Conservation (phyloP, 768 basidiomycete species). For the Omphalotus guepiniiformis region DNA sequence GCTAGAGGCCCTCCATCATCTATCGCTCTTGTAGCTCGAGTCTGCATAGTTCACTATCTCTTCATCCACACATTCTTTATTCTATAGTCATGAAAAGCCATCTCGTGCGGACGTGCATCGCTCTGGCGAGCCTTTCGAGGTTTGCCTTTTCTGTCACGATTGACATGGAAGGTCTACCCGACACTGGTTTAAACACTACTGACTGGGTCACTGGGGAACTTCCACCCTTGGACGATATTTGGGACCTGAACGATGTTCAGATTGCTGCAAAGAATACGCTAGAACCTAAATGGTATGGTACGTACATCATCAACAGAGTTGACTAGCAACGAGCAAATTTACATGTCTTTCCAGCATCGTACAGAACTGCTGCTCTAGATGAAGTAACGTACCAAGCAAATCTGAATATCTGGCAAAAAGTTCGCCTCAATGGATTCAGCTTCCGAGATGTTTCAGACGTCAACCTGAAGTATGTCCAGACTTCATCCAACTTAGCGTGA, state of each 20-base stretch:
- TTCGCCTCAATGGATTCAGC: slow-evolving; percentile 18
- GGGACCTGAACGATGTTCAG: slow-evolving; percentile 22
- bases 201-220: slow-evolving; percentile 18
- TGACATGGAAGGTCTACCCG: slow-evolving; percentile 24
- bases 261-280: slow-evolving; percentile 23
- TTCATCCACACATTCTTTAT: slow-evolving; percentile 3
- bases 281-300: slow-evolving; percentile 16
- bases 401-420: slow-evolving; percentile 19
- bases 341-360: slow-evolving; percentile 13
- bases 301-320: background rate
- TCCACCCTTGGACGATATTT: slow-evolving; percentile 20
- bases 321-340: background rate
- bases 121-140: background rate
- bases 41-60: no score
- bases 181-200: slow-evolving; percentile 22
- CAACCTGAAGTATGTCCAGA: slow-evolving; percentile 15
- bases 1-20: no score
- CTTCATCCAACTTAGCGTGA: background rate
- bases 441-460: slow-evolving; percentile 21
- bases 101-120: background rate
- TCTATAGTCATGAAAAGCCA: no score
- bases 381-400: slow-evolving; percentile 25
- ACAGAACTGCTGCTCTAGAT: slow-evolving; percentile 20
- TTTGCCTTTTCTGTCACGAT: slow-evolving; percentile 13
- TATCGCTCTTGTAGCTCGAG: no score